Evolutionary conservation across 306 rosid genomes (phyloP).

Genomic region (Senna tora): DNA sequence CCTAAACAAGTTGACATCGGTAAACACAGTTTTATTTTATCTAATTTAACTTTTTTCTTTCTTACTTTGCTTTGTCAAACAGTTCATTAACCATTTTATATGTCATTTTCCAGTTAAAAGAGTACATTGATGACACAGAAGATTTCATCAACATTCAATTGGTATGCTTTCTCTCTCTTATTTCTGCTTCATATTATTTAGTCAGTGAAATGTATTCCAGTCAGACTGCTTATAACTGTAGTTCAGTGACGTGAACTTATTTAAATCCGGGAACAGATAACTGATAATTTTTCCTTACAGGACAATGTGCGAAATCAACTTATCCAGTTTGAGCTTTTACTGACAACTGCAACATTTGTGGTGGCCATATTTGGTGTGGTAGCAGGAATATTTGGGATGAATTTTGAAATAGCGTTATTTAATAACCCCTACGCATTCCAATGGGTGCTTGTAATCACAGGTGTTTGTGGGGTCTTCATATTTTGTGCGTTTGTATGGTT

Average conservation of each 20-base stretch:
- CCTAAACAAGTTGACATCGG: constrained; percentile 91
- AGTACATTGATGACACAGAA: constrained; percentile 95
- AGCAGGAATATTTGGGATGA: constrained; percentile 96
- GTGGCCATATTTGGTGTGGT: constrained; percentile 96
- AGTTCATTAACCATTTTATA: constrained; percentile 33
- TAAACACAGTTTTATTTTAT: constrained; percentile 37
- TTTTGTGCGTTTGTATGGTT: constrained; percentile 88
- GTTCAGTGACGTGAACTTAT: constrained; percentile 7
- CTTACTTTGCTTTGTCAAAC: constrained; percentile 20
- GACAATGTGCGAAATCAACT: constrained; percentile 96
- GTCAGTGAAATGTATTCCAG: constrained; percentile 2
- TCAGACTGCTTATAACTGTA: constrained; percentile 7
- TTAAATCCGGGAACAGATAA: constrained; percentile 7
- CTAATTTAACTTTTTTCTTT: constrained; percentile 7
- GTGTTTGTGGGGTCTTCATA: constrained; percentile 61
- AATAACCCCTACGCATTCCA: constrained; percentile 67
- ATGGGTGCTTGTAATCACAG: constrained; percentile 84
- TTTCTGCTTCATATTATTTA: constrained; percentile 9
- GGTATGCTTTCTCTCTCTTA: constrained; percentile 49
- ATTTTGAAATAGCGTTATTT: constrained; percentile 68
- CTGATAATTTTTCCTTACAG: constrained; percentile 44
- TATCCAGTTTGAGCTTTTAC: constrained; percentile 92
- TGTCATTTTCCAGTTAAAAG: constrained; percentile 78
- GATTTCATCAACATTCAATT: constrained; percentile 97
- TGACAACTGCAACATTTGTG: constrained; percentile 94